A percentile compares a stretch with the other conserved stretches of the same genome.
These are phyloP conservation scores for Zoysia japonica DNA, from an alignment of 176 grass and related monocot species.

Conservation along the genomic window DNA sequence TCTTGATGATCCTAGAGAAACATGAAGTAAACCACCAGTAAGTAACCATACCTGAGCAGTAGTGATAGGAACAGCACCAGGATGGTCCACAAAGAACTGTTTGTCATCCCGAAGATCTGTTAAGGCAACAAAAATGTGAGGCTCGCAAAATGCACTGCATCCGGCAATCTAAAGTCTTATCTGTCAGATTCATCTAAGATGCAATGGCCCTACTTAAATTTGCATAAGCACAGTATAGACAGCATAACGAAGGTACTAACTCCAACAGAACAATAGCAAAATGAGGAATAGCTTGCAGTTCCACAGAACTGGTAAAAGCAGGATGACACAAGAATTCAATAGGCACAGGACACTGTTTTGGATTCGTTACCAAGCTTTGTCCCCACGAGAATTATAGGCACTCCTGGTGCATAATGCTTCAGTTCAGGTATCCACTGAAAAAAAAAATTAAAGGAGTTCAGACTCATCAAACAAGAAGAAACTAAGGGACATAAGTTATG, in stretches of 20 bases:
- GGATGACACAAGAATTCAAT: background rate
- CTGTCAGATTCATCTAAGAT: background rate
- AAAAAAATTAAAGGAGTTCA: slow-evolving; percentile 21
- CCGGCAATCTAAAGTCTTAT: slow-evolving; percentile 1
- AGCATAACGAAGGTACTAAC: background rate
- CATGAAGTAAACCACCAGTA: slow-evolving; percentile 3
- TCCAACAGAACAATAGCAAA: background rate
- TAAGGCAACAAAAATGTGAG: slow-evolving; percentile 33
- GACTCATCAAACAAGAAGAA: slow-evolving; percentile 15
- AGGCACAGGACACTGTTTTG: background rate
- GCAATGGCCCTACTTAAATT: slow-evolving; percentile 3
- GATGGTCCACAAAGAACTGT: slow-evolving; percentile 75
- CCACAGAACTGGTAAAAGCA: background rate
- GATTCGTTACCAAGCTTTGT: slow-evolving; percentile 73
- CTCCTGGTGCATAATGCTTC: slow-evolving; percentile 79
- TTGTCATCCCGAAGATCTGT: slow-evolving; percentile 80
- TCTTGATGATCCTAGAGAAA: background rate
- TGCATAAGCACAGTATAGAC: background rate
- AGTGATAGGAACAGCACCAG: slow-evolving; percentile 75
- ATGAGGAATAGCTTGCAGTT: background rate
- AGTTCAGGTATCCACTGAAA: slow-evolving; percentile 89
- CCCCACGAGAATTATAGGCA: slow-evolving; percentile 75
- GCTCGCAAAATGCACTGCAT: slow-evolving; percentile 6
- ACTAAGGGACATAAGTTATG: background rate
- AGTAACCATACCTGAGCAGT: slow-evolving; percentile 61